Evolutionary conservation across 441 rosid genomes (phyloP).

Genomic region (Melastoma candidum): DNA sequence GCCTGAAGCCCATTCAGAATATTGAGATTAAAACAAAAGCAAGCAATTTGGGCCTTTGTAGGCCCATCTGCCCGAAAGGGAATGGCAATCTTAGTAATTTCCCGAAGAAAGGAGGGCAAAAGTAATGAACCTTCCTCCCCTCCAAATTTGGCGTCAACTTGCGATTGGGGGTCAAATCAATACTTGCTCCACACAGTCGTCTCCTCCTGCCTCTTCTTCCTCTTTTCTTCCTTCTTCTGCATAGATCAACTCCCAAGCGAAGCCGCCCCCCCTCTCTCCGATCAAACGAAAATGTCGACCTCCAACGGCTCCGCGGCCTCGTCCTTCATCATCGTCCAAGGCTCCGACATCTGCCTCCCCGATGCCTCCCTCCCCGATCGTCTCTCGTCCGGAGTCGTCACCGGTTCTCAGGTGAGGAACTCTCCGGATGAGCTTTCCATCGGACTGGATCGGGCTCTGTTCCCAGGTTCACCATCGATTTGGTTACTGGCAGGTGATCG

Average conservation of each 20-base stretch:
- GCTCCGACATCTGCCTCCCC: slow-evolving; percentile 41
- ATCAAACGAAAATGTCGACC: slow-evolving; percentile 32
- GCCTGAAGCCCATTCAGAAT: too few species aligned
- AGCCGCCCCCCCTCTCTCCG: background rate
- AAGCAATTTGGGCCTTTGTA: too few species aligned
- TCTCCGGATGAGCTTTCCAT: background rate
- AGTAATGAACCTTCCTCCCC: too few species aligned
- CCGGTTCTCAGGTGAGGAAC: slow-evolving; percentile 34
- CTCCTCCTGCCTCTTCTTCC: too few species aligned
- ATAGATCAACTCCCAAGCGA: too few species aligned
- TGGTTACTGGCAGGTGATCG: slow-evolving; percentile 25
- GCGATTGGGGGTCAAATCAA: too few species aligned
- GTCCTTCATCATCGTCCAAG: slow-evolving; percentile 35
- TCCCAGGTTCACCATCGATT: background rate
- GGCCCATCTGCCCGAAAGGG: too few species aligned
- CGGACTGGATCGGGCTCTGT: background rate
- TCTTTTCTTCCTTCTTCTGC: background rate
- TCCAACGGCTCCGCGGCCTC: slow-evolving; percentile 33
- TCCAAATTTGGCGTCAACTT: too few species aligned
- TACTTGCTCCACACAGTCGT: too few species aligned
- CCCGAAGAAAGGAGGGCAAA: too few species aligned
- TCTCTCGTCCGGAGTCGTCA: slow-evolving; percentile 15
- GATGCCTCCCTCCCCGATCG: slow-evolving; percentile 28
- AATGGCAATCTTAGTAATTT: too few species aligned
- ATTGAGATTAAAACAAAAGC: too few species aligned